Conservation (phyloP, 2,329 filamentous ascomycete species). For the Colletotrichum graminicola region DNA sequence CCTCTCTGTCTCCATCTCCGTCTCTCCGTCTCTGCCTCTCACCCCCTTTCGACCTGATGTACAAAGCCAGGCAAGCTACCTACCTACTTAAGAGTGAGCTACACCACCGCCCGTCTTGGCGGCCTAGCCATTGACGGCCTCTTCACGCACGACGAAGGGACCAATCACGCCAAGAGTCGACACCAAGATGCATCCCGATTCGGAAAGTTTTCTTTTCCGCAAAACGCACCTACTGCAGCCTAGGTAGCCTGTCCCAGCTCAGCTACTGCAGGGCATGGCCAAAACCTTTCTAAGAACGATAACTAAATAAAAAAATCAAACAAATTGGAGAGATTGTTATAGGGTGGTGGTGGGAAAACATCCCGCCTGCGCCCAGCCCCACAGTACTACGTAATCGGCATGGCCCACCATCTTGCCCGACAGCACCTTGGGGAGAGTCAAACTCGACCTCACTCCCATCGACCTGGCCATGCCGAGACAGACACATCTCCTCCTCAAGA, state of each 20-base stretch:
- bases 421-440: slow-evolving; percentile 11
- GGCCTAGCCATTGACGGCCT: neutral
- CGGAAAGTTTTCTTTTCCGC: slow-evolving; percentile 11
- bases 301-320: neutral
- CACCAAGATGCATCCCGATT: slow-evolving; percentile 18
- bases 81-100: neutral
- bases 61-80: neutral
- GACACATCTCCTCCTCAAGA: neutral
- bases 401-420: neutral
- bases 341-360: too few species aligned
- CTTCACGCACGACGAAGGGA: neutral
- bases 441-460: slow-evolving; percentile 28
- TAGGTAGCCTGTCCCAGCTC: neutral
- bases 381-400: neutral
- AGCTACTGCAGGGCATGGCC: neutral
- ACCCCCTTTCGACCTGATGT: neutral
- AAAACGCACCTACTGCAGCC: neutral
- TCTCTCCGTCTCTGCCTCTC: neutral
- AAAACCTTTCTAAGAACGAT: neutral
- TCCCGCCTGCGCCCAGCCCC: slow-evolving; percentile 15
- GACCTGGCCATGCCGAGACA: neutral
- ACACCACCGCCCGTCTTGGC: slow-evolving; percentile 1
- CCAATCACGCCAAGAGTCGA: slow-evolving; percentile 38
- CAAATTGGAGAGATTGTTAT: too few species aligned
- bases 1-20: neutral